A percentile compares a stretch with the other conserved stretches of the same genome.
These are phyloP conservation scores for Torulaspora delbrueckii DNA, from an alignment of 805 yeast genomes.

Conservation along the genomic window DNA sequence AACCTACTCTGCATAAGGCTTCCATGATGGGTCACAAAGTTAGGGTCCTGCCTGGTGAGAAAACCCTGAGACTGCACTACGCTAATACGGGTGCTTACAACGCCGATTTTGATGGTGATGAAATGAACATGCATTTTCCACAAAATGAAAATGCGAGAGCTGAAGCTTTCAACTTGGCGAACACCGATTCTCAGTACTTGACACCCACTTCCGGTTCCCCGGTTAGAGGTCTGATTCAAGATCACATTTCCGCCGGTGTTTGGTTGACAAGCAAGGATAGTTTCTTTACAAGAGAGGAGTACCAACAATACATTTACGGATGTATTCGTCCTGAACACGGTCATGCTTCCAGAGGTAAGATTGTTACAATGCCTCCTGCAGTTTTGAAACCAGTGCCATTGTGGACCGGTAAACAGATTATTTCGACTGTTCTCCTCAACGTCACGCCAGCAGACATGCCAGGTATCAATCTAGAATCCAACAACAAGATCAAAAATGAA, in stretches of 20 bases:
- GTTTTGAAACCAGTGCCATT: slow-evolving; percentile 77
- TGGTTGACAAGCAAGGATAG: slow-evolving; percentile 94
- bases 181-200: slow-evolving; percentile 94
- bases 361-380: slow-evolving; percentile 85
- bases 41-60: slow-evolving; percentile 94
- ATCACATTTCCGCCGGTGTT: slow-evolving; percentile 97
- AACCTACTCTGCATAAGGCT: slow-evolving; percentile 97
- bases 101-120: slow-evolving; percentile 99
- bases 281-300: slow-evolving; percentile 83
- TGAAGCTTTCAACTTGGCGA: slow-evolving; percentile 91
- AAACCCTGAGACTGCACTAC: slow-evolving; percentile 91
- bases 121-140: slow-evolving; percentile 99
- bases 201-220: slow-evolving; percentile 99
- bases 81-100: slow-evolving; percentile 99
- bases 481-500: slow-evolving; percentile 86
- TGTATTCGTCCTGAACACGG: slow-evolving; percentile 97
- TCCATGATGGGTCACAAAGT: slow-evolving; percentile 99
- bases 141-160: slow-evolving; percentile 96
- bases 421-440: slow-evolving; percentile 84
- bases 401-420: slow-evolving; percentile 98
- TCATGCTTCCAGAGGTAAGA: slow-evolving; percentile 65
- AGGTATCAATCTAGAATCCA: slow-evolving; percentile 78
- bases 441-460: slow-evolving; percentile 84
- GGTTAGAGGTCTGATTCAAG: slow-evolving; percentile 97
- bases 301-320: slow-evolving; percentile 90